phyloP scores from a whole-genome alignment of 306 rosid species.

The Hippophae rhamnoides region DNA sequence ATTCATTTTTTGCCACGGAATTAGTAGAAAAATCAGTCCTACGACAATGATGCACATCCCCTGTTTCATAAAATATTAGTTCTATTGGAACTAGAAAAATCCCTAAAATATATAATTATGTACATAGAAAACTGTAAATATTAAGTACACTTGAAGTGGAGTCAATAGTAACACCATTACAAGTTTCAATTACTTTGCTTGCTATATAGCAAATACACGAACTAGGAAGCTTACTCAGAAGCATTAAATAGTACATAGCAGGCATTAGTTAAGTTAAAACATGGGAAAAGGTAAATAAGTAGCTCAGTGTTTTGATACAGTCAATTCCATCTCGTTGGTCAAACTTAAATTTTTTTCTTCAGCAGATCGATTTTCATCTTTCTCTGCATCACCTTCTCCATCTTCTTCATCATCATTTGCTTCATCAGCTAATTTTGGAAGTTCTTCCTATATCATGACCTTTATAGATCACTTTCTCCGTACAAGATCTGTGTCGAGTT shows the following conservation, averaged over 20 bases:
- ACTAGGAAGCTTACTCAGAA: constrained; percentile 21
- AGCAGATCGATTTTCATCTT: constrained; percentile 36
- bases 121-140: constrained; percentile 37
- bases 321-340: constrained; percentile 24
- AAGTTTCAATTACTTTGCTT: constrained; percentile 21
- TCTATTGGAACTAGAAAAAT: constrained; percentile 22
- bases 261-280: neutral
- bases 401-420: constrained; percentile 48
- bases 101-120: constrained; percentile 30
- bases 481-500: constrained; percentile 63
- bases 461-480: constrained; percentile 73
- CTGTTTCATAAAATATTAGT: constrained; percentile 21
- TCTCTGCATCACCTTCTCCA: constrained; percentile 39
- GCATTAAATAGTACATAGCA: constrained; percentile 19
- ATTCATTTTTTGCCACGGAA: too few relatives aligned
- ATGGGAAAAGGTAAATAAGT: constrained; percentile 2
- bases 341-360: constrained; percentile 54
- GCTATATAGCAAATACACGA: constrained; percentile 22
- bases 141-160: constrained; percentile 21
- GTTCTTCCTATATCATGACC: constrained; percentile 86
- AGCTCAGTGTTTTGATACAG: constrained; percentile 30
- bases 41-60: too few relatives aligned
- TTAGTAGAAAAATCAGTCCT: too few relatives aligned
- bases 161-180: constrained; percentile 9
- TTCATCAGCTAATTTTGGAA: constrained; percentile 79